These are phyloP conservation scores for Arthrinium phaeospermum DNA, from an alignment of 2,329 filamentous ascomycete genomes.

Conservation along the genomic window DNA sequence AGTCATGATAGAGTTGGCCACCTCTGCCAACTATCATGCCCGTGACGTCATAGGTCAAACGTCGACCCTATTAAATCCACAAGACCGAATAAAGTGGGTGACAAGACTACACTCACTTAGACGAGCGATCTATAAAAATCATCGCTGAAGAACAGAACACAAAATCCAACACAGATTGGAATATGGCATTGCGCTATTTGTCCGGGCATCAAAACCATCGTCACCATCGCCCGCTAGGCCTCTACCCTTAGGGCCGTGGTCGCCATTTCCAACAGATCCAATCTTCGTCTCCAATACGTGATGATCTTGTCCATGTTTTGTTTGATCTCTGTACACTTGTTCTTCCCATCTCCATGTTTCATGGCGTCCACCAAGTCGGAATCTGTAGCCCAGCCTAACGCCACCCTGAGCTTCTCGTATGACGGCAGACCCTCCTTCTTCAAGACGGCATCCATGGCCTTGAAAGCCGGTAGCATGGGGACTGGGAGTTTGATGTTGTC, in stretches of 20 bases:
- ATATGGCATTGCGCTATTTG: too few species aligned
- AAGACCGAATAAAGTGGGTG: background rate
- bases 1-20: conserved; percentile 5
- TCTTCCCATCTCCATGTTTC: background rate
- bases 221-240: background rate
- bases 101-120: background rate
- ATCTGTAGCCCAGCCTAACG: background rate
- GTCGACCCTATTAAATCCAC: background rate
- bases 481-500: background rate
- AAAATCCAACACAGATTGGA: too few species aligned
- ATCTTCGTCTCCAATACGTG: background rate
- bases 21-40: background rate
- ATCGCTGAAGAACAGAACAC: too few species aligned
- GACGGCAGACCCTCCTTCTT: background rate
- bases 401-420: background rate
- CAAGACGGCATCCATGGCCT: background rate
- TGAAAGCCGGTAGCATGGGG: background rate
- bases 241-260: background rate
- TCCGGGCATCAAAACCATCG: too few species aligned
- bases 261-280: background rate
- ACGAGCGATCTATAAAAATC: background rate
- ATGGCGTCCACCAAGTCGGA: background rate
- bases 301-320: background rate
- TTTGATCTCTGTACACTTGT: background rate
- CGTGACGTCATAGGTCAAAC: background rate